Base-by-base conservation (phyloP, 441 rosid genomes). In the Cnidoscolus chayamansa region DNA sequence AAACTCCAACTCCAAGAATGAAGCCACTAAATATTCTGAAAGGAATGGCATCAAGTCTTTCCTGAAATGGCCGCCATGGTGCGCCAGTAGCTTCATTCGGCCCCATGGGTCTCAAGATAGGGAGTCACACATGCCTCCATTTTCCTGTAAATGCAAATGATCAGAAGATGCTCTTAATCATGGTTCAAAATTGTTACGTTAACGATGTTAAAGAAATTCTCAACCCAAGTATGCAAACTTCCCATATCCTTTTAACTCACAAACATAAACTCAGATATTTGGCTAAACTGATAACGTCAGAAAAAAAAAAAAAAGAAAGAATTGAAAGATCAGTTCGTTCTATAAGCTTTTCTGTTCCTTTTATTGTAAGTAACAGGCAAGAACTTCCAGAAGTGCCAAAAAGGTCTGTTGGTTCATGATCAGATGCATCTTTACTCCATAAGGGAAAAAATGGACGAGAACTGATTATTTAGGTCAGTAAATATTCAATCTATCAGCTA, bases 11-110 rank as follows among this genome's bases (percentile, higher is more conserved):
- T 25, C 25, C 25, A 25, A 80, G 82, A 30, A 90, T 63, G 32
- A 83, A 81, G 74, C 94, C 97, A 53, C 88, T 88, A 2, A 89
- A 78, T 72, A 94, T 79, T 72, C 84, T 77, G 16, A 87, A 91
- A 47, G 98, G 98, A 35, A 86, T 82, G 1, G 89, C 88, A 55
- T 90, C 79, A 55, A 94, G 90, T 76, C 98, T 86, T 68, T 87
- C 97, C 0, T 92, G 91, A 66, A 89, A 94, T 81, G 86, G 86
- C 86, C 79, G 81, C 81, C 79, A 79, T 56, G 71, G 63, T 51
- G 51, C 58, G 6, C 25, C 25, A n/a, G 76, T 68, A 2, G 61
- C 72, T 31, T 72, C 73, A 54, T 78, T 70, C 53, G 86, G 77
- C 53, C 65, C 72, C 25, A 59, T 79, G 84, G 73, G 53, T 87